Conservation (phyloP, 164 flowering plant genomes). For the Chloranthus sessilifolius region DNA sequence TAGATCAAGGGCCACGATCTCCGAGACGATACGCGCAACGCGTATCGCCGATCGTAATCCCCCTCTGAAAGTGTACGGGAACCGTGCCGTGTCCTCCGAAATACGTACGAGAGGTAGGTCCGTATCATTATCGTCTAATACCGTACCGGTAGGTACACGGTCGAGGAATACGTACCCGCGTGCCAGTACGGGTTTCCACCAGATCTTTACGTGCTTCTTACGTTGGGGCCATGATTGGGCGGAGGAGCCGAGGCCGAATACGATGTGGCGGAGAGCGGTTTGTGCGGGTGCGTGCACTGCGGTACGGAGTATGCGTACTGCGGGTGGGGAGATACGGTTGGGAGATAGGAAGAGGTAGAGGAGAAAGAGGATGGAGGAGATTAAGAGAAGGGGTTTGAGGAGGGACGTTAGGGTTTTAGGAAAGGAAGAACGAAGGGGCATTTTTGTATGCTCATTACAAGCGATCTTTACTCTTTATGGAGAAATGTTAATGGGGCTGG, state of each 20-base stretch:
- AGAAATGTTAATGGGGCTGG: too few species aligned
- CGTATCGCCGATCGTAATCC: constrained; percentile 73
- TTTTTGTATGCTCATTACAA: too few species aligned
- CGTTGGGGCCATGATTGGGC: constrained; percentile 41
- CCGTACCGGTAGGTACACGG: constrained; percentile 4
- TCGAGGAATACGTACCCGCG: constrained; percentile 69
- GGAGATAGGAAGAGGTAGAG: constrained; percentile 19
- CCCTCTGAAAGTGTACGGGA: constrained; percentile 54
- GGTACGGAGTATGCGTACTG: constrained; percentile 9
- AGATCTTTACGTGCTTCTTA: constrained; percentile 38
- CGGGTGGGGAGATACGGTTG: constrained; percentile 14
- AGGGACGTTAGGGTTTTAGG: constrained; percentile 16
- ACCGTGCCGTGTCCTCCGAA: constrained; percentile 45
- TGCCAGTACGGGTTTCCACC: constrained; percentile 46
- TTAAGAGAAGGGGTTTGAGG: constrained; percentile 24
- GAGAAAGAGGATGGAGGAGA: constrained; percentile 23
- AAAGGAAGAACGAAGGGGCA: too few species aligned
- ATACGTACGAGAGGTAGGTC: constrained; percentile 41
- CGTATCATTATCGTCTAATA: background rate
- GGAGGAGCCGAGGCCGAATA: constrained; percentile 70
- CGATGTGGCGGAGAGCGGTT: constrained; percentile 46
- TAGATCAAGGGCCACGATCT: constrained; percentile 30
- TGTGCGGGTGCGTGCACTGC: constrained; percentile 9
- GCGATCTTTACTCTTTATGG: too few species aligned
- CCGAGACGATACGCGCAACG: constrained; percentile 58